phyloP scores from a whole-genome alignment of 352 stramenopile genomes.

The Globisporangium carolinianum region DNA sequence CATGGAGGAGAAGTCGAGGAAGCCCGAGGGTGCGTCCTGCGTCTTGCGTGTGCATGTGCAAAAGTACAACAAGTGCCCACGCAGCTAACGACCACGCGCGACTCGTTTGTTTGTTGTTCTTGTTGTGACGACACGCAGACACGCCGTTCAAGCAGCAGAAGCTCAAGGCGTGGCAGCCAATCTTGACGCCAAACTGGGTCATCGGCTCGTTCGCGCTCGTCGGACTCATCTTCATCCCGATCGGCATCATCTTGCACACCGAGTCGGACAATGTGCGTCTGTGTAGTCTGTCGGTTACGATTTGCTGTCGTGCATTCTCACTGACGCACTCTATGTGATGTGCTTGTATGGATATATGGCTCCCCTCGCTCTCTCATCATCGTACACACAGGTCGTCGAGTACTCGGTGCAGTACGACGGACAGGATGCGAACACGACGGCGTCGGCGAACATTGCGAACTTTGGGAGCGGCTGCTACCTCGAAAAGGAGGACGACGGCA shows the following conservation, averaged over 20 bases:
- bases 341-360: too few relatives aligned
- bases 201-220: constrained; percentile 93
- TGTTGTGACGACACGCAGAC: constrained; percentile 25
- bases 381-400: constrained; percentile 64
- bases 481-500: constrained; percentile 44
- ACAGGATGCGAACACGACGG: constrained; percentile 27
- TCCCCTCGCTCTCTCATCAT: too few relatives aligned
- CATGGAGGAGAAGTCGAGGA: constrained; percentile 85
- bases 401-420: constrained; percentile 89
- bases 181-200: constrained; percentile 95
- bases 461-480: constrained; percentile 60
- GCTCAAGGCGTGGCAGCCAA: constrained; percentile 94
- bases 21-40: constrained; percentile 57
- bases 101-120: neutral
- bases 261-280: constrained; percentile 74
- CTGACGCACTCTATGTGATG: neutral
- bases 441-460: constrained; percentile 51
- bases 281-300: neutral
- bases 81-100: neutral
- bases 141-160: constrained; percentile 88
- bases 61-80: neutral
- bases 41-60: neutral
- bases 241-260: constrained; percentile 87
- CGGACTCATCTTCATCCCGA: constrained; percentile 92
- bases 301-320: neutral